Percentiles rank a stretch among this genome's conserved stretches.
Conservation (phyloP, 768 basidiomycete genomes). For the Phaffia australis region DNA sequence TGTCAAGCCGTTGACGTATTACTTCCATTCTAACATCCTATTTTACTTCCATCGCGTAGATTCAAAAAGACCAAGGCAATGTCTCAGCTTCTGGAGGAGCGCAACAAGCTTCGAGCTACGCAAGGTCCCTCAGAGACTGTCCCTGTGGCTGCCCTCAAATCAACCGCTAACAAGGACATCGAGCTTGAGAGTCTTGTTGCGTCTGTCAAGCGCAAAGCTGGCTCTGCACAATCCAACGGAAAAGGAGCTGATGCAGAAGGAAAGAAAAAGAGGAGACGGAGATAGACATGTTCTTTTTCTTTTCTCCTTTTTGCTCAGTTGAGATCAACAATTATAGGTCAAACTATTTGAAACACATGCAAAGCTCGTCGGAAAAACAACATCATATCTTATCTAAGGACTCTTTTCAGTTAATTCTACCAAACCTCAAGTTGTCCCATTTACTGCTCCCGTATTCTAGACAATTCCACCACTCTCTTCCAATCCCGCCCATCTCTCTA, state of each 20-base stretch:
- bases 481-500: constrained; percentile 16
- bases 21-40: constrained; percentile 2
- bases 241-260: constrained; percentile 11
- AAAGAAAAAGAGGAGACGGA: constrained; percentile 19
- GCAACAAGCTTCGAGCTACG: constrained; percentile 51
- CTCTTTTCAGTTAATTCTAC: constrained; percentile 3
- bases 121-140: constrained; percentile 32
- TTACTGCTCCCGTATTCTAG: constrained; percentile 9
- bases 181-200: constrained; percentile 61
- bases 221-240: constrained; percentile 29
- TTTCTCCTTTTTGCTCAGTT: too few species aligned
- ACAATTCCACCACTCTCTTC: constrained; percentile 1
- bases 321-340: too few species aligned
- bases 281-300: constrained; percentile 1
- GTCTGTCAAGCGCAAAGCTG: constrained; percentile 67
- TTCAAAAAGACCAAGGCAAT: constrained; percentile 90
- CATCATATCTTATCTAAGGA: too few species aligned
- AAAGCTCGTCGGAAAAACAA: too few species aligned
- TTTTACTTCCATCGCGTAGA: constrained; percentile 41
- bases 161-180: constrained; percentile 28
- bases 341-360: too few species aligned
- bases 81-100: constrained; percentile 70
- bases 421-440: constrained; percentile 24
- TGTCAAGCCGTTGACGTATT: background rate
- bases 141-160: constrained; percentile 20